phyloP scores from a whole-genome alignment of 192 early-diverging fungal genomes.

The Mycoemilia scoparia region DNA sequence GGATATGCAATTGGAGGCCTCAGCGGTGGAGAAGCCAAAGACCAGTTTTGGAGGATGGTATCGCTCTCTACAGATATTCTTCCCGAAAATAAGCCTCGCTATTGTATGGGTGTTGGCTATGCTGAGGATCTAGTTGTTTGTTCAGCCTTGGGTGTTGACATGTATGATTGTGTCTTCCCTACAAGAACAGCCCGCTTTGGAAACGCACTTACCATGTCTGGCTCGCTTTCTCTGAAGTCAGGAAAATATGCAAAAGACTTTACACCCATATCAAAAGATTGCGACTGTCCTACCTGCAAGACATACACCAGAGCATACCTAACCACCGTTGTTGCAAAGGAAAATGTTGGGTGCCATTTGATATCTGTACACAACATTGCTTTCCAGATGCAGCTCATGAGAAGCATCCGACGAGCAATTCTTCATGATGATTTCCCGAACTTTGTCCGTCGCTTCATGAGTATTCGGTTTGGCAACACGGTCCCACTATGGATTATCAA shows the following conservation, averaged over 20 bases:
- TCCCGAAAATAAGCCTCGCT: conserved; percentile 65
- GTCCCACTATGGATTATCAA: conserved; percentile 55
- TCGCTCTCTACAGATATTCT: conserved; percentile 59
- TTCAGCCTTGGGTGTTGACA: conserved; percentile 71
- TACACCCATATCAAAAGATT: conserved; percentile 55
- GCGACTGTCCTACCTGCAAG: conserved; percentile 57
- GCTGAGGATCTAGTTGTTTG: conserved; percentile 73
- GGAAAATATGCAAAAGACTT: conserved; percentile 42
- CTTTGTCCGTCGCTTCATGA: conserved; percentile 51
- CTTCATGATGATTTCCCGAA: conserved; percentile 45
- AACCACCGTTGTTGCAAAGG: conserved; percentile 44
- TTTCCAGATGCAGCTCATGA: conserved; percentile 70
- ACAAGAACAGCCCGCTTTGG: conserved; percentile 80
- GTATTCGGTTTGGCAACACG: conserved; percentile 39
- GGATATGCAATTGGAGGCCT: conserved; percentile 78
- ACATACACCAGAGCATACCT: conserved; percentile 56
- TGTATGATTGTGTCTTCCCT: conserved; percentile 84
- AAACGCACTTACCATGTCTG: conserved; percentile 58
- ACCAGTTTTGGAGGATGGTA: conserved; percentile 72
- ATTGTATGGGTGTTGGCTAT: conserved; percentile 85
- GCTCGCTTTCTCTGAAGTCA: conserved; percentile 43
- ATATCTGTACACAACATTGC: conserved; percentile 69
- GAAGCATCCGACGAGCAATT: conserved; percentile 52
- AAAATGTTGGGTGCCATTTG: conserved; percentile 67
- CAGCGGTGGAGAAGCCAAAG: conserved; percentile 74